These are phyloP conservation scores for Kodamaea ohmeri DNA, from an alignment of 1,139 yeast genomes.

Conservation along the genomic window DNA sequence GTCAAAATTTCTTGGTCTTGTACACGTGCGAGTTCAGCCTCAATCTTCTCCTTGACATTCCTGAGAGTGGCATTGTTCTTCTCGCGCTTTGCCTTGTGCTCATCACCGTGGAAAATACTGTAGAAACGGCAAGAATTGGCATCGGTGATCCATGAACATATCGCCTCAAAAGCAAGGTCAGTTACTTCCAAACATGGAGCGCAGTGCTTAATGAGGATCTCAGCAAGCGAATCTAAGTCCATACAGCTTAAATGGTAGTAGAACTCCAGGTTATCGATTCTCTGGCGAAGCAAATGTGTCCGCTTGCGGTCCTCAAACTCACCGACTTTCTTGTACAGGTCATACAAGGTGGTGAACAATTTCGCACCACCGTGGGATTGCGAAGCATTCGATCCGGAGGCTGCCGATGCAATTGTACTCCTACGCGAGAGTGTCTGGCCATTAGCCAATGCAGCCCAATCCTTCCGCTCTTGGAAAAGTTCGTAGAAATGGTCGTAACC, in stretches of 20 bases:
- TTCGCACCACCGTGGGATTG: conserved; percentile 22
- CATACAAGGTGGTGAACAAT: conserved; percentile 27
- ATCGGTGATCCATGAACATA: conserved; percentile 27
- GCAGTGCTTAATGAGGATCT: conserved; percentile 20
- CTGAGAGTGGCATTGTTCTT: conserved; percentile 20
- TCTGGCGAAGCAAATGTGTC: conserved; percentile 20
- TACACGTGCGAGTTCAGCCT: conserved; percentile 12
- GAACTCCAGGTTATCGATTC: conserved; percentile 18
- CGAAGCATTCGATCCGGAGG: conserved; percentile 3
- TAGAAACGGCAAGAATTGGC: conserved; percentile 32
- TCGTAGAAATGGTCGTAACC: conserved; percentile 34
- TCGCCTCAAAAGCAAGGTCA: conserved; percentile 19
- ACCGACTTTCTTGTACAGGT: conserved; percentile 33
- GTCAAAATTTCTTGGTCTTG: conserved; percentile 18
- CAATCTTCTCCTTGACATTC: conserved; percentile 12
- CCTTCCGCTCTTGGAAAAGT: conserved; percentile 28
- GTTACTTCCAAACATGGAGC: conserved; percentile 20
- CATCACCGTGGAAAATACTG: conserved; percentile 15
- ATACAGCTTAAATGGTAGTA: conserved; percentile 7
- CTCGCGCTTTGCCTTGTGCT: conserved; percentile 19
- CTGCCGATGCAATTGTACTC: conserved; percentile 4
- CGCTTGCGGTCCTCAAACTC: conserved; percentile 27
- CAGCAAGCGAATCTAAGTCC: conserved; percentile 25
- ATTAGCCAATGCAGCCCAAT: conserved; percentile 15
- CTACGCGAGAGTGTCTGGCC: conserved; percentile 15